Evolutionary conservation across 805 yeast genomes (phyloP).

Genomic region (Yamadazyma laniorum): DNA sequence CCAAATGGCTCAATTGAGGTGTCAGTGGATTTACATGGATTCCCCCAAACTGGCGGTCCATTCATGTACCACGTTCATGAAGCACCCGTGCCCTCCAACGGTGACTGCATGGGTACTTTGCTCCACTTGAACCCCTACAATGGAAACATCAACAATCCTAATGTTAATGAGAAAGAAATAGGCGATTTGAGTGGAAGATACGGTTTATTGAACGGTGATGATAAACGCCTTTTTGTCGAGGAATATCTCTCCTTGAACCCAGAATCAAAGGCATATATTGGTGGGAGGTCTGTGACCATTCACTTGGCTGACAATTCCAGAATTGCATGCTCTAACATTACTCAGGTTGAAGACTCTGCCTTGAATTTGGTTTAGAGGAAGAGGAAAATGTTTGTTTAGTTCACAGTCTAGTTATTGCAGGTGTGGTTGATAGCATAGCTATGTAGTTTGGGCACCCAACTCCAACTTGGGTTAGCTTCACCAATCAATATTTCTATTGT

Average conservation of each 20-base stretch:
- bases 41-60: conserved; percentile 38
- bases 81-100: conserved; percentile 35
- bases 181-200: conserved; percentile 43
- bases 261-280: conserved; percentile 26
- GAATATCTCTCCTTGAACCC: conserved; percentile 32
- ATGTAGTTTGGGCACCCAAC: too few species aligned
- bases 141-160: conserved; percentile 27
- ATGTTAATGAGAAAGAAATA: conserved; percentile 25
- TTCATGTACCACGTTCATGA: conserved; percentile 41
- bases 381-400: too few species aligned
- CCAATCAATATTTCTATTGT: too few species aligned
- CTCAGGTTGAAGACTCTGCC: conserved; percentile 12
- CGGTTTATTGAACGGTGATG: conserved; percentile 32
- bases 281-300: conserved; percentile 35
- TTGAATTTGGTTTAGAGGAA: too few species aligned
- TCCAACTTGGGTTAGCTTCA: too few species aligned
- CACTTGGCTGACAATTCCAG: conserved; percentile 33
- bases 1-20: conserved; percentile 34
- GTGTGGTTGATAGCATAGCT: too few species aligned
- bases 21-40: conserved; percentile 27
- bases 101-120: conserved; percentile 37
- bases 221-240: conserved; percentile 26
- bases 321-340: conserved; percentile 41
- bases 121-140: conserved; percentile 39
- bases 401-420: too few species aligned